Conservation (phyloP, 73 alveolate genomes). For the Blepharisma stoltei region DNA sequence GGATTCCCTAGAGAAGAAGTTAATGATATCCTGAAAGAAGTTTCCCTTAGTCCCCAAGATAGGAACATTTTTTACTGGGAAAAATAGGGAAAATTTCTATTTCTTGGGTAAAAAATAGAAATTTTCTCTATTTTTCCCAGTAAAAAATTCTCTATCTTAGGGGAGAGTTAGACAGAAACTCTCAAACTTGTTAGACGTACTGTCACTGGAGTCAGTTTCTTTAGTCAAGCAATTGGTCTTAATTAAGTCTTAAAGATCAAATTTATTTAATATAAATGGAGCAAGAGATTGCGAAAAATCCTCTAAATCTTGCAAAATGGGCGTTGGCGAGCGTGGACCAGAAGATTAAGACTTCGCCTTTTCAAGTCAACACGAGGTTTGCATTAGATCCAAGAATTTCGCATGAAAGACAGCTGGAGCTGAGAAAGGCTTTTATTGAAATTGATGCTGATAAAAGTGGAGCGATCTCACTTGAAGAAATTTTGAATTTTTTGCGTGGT, state of each 20-base stretch:
- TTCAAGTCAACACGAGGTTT: background rate
- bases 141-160: no score
- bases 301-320: slow-evolving; percentile 5
- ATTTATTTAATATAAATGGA: background rate
- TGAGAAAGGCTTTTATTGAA: background rate
- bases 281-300: background rate
- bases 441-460: background rate
- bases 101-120: no score
- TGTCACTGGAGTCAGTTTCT: no score
- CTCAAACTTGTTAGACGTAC: no score
- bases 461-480: background rate
- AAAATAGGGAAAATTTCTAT: no score
- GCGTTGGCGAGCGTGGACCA: background rate
- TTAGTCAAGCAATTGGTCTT: no score
- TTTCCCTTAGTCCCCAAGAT: no score
- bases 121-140: no score
- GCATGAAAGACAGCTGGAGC: background rate
- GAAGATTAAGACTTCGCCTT: background rate
- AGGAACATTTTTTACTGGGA: no score
- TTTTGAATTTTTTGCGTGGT: background rate
- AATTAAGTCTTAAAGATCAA: background rate
- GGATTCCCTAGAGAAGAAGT: slow-evolving; percentile 17
- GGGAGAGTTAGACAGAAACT: no score
- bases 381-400: background rate
- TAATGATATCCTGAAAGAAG: background rate